Base-by-base conservation (phyloP, 352 stramenopile species). In the Phytopythium aichiense region DNA sequence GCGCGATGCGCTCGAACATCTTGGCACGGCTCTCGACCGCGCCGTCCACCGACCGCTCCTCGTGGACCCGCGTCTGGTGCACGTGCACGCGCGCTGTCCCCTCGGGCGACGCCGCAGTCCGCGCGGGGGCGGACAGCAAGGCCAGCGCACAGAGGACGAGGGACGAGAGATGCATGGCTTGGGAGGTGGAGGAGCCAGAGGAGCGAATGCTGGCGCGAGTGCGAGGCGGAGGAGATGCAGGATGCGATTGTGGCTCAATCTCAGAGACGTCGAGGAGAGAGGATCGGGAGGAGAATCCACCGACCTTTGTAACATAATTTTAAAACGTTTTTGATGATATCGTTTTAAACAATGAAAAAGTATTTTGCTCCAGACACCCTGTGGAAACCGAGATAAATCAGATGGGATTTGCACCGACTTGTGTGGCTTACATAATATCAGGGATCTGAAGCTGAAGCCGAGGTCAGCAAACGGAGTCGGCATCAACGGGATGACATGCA, bases 1-100 rank as follows among this genome's bases (percentile, higher is more conserved):
- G 35, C 5, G 66, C 59, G 38, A 79, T 76, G 51, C 69, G 61
- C 59, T 76, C 69, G 57, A 73, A 74, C 68, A 79, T 74, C 40
- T 79, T 64, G 61, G 71, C 68, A 55, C 75, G 75, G 38, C 68
- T 67, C 30, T 65, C 63, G 54, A 79, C 60, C 60, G 40, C 37
- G 40, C 69, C 55, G 62, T 67, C 45, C 60, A 66, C 63, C 48
- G 59, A 58, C 25, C 65, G 60, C 54, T 74, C 62, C 56, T 69
- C 46, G 7, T 58, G 22, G 33, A 31, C 53, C 48, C 56, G 46
- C 25, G 52, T 16, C 46, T 76, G 63, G 40, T 56, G 45, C 15
- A 55, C 48, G 31, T 33, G 60, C 31, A 56, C 48, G 25, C 66
- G 61, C 37, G 74, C 43, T 33, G 12, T 35, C 1, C 54, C 54